phyloP scores from a whole-genome alignment of 805 yeast species.

The Wickerhamiella allomyrinae region DNA sequence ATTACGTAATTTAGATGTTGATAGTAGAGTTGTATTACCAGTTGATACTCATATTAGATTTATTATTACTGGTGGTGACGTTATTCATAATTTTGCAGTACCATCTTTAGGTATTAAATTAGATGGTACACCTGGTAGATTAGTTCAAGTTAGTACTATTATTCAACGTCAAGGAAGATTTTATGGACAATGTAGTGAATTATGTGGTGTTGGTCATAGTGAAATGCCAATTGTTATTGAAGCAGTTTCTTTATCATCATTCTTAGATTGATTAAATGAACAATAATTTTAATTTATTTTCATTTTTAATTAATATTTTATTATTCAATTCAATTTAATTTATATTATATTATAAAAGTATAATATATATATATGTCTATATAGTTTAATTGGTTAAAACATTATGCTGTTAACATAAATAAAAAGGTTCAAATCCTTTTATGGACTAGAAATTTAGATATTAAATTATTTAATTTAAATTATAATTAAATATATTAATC shows the following conservation, averaged over 20 bases:
- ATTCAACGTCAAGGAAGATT: slow-evolving; percentile 18
- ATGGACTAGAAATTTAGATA: background rate
- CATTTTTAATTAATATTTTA: background rate
- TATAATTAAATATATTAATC: background rate
- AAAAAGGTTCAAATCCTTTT: slow-evolving; percentile 5
- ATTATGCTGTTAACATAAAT: slow-evolving; percentile 1
- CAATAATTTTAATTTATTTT: slow-evolving; percentile 9
- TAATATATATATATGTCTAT: background rate
- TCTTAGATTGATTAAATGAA: slow-evolving; percentile 19
- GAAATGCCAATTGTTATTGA: slow-evolving; percentile 21
- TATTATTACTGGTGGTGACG: slow-evolving; percentile 17
- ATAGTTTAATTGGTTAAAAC: slow-evolving; percentile 7
- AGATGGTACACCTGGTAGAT: slow-evolving; percentile 20
- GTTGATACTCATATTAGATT: slow-evolving; percentile 18
- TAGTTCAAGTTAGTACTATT: slow-evolving; percentile 18
- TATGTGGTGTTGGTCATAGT: slow-evolving; percentile 20
- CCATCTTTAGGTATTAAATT: slow-evolving; percentile 19
- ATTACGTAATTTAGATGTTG: slow-evolving; percentile 19
- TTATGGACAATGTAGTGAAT: slow-evolving; percentile 21
- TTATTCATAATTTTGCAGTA: slow-evolving; percentile 18
- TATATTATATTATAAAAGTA: background rate
- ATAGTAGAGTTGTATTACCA: slow-evolving; percentile 15
- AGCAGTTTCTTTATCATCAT: slow-evolving; percentile 17
- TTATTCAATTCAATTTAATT: background rate
- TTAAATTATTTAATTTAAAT: background rate